These are phyloP conservation scores for Kazachstania sp. DNA, from an alignment of 1,139 yeast species.

Conservation along the genomic window DNA sequence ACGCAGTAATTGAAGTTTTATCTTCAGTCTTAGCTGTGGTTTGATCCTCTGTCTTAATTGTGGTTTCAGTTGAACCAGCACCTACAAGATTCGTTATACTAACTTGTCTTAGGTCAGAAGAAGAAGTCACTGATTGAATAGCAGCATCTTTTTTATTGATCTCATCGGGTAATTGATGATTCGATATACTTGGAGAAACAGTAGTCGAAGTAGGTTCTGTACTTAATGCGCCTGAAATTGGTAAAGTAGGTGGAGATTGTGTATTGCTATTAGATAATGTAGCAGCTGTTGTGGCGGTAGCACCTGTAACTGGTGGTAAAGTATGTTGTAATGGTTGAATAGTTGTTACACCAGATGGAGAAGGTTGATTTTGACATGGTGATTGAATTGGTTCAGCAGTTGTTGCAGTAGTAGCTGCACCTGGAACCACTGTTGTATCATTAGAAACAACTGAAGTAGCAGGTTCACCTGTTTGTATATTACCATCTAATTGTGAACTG, in stretches of 20 bases:
- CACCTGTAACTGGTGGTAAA: not conserved
- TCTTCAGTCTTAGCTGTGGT: not conserved
- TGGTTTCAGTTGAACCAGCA: not conserved
- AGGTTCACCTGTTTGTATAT: not conserved
- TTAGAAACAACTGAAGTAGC: not conserved
- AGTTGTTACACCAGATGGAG: not conserved
- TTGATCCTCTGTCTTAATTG: too few species aligned
- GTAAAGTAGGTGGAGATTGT: not conserved
- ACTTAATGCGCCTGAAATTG: not conserved
- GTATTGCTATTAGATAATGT: not conserved
- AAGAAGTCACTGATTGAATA: not conserved
- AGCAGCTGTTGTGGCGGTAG: not conserved
- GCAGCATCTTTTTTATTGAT: not conserved
- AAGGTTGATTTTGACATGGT: not conserved
- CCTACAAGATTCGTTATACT: slow-evolving; percentile 1
- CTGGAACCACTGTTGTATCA: not conserved
- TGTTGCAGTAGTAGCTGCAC: not conserved
- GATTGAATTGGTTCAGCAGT: not conserved
- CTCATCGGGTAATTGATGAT: not conserved
- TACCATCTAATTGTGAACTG: not conserved
- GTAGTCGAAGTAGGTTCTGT: not conserved
- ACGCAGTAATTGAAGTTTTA: not conserved
- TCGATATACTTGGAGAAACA: not conserved
- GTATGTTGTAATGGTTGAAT: not conserved
- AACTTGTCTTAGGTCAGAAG: not conserved